phyloP scores from a whole-genome alignment of 2,329 filamentous ascomycete genomes.

The Lachnellula arida region DNA sequence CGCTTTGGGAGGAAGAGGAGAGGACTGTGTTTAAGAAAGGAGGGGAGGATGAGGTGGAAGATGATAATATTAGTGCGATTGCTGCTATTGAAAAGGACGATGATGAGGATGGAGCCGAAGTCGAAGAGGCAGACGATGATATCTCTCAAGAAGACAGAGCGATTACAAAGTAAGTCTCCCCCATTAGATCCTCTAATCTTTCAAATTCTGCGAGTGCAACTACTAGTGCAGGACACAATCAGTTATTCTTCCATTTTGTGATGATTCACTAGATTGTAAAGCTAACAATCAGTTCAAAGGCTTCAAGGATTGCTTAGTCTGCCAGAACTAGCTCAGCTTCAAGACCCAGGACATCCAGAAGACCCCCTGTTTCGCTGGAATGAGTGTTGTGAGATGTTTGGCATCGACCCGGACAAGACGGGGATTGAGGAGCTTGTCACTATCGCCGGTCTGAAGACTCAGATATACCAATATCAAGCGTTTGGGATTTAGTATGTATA shows the following conservation, averaged over 20 bases:
- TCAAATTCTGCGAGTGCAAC: background rate
- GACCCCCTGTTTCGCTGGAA: conserved; percentile 4
- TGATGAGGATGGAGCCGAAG: background rate
- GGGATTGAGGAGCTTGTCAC: conserved; percentile 6
- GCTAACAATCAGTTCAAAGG: background rate
- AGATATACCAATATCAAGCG: conserved; percentile 17
- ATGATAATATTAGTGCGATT: background rate
- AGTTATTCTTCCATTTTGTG: no score
- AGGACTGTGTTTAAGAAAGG: background rate
- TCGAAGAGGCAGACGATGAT: background rate
- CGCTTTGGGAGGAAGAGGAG: background rate
- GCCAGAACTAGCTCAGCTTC: conserved; percentile 8
- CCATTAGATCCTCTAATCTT: no score
- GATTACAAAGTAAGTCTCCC: background rate
- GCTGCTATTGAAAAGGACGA: background rate
- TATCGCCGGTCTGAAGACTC: conserved; percentile 10
- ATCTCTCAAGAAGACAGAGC: background rate
- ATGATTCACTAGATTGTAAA: background rate
- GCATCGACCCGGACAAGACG: conserved; percentile 7
- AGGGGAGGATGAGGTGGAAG: background rate
- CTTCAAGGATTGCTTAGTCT: conserved; percentile 13
- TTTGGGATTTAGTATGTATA: conserved; percentile 10
- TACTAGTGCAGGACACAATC: no score
- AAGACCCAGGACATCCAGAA: background rate
- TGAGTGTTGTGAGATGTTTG: conserved; percentile 14